A percentile compares a stretch with the other conserved stretches of the same genome.
phyloP scores from a whole-genome alignment of 2,329 filamentous ascomycete species.

The Hortaea werneckii region DNA sequence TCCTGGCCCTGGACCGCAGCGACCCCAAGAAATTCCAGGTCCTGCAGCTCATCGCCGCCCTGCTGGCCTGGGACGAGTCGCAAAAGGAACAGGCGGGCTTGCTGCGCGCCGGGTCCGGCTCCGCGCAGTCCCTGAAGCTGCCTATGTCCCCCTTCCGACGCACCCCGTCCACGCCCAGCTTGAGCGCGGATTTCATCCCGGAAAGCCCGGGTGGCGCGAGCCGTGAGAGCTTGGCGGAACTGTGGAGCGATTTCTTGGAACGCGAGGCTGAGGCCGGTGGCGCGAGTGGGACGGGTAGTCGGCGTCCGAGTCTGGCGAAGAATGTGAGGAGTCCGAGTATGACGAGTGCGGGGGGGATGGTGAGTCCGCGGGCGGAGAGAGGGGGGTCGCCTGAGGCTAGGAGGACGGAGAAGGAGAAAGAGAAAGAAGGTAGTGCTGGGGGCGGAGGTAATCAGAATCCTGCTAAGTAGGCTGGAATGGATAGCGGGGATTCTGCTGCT shows the following conservation, averaged over 20 bases:
- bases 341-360: conserved; percentile 1
- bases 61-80: conserved; percentile 84
- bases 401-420: conserved; percentile 17
- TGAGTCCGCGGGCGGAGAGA: conserved; percentile 9
- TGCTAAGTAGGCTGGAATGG: no score
- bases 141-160: conserved; percentile 67
- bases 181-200: conserved; percentile 68
- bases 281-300: conserved; percentile 11
- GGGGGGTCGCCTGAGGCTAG: conserved; percentile 18
- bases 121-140: conserved; percentile 37
- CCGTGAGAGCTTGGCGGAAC: conserved; percentile 75
- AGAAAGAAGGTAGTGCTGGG: no score
- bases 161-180: conserved; percentile 76
- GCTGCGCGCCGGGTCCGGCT: conserved; percentile 43
- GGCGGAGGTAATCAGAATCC: no score
- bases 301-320: conserved; percentile 20
- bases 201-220: conserved; percentile 41
- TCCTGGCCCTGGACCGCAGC: conserved; percentile 81
- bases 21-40: conserved; percentile 98
- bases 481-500: no score
- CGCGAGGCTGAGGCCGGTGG: conserved; percentile 47
- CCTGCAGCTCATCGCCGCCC: conserved; percentile 82
- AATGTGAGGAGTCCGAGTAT: conserved; percentile 16
- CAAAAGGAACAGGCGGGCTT: conserved; percentile 91
- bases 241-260: conserved; percentile 93